These are phyloP conservation scores for Raffaelea ambrosiae DNA, from an alignment of 2,329 filamentous ascomycete species.

Conservation along the genomic window DNA sequence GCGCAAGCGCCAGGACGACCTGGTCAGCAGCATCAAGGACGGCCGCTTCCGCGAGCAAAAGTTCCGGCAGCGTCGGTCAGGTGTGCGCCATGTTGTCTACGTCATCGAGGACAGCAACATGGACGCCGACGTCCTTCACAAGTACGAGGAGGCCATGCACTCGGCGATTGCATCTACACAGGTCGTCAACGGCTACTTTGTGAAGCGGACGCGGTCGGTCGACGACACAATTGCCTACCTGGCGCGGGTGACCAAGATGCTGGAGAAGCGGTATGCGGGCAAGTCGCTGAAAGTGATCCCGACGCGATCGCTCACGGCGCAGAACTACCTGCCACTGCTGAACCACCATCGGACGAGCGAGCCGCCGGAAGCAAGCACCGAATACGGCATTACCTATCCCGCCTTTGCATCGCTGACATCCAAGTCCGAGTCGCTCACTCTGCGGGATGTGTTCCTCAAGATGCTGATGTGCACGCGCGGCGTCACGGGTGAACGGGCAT, in stretches of 20 bases:
- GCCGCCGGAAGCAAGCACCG: not conserved
- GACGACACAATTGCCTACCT: slow-evolving; percentile 74
- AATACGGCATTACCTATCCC: slow-evolving; percentile 57
- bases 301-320: slow-evolving; percentile 50
- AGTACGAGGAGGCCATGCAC: slow-evolving; percentile 58
- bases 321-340: slow-evolving; percentile 58
- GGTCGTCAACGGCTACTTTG: slow-evolving; percentile 69
- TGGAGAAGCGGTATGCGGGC: slow-evolving; percentile 56
- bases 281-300: slow-evolving; percentile 56
- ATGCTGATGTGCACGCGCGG: slow-evolving; percentile 79
- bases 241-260: slow-evolving; percentile 58
- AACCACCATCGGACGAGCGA: slow-evolving; percentile 38
- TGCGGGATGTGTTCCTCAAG: slow-evolving; percentile 69
- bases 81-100: slow-evolving; percentile 69
- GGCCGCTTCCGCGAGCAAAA: slow-evolving; percentile 80
- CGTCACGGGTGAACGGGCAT: slow-evolving; percentile 66
- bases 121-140: slow-evolving; percentile 41
- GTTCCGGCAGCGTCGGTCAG: slow-evolving; percentile 64
- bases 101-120: slow-evolving; percentile 66
- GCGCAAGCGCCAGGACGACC: slow-evolving; percentile 70
- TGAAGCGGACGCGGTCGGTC: slow-evolving; percentile 66
- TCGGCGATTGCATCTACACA: slow-evolving; percentile 71
- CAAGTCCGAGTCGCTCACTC: slow-evolving; percentile 65
- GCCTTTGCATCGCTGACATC: slow-evolving; percentile 65
- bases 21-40: slow-evolving; percentile 74